Evolutionary conservation across 768 basidiomycete genomes (phyloP).

Genomic region (Lentinus tigrinus): DNA sequence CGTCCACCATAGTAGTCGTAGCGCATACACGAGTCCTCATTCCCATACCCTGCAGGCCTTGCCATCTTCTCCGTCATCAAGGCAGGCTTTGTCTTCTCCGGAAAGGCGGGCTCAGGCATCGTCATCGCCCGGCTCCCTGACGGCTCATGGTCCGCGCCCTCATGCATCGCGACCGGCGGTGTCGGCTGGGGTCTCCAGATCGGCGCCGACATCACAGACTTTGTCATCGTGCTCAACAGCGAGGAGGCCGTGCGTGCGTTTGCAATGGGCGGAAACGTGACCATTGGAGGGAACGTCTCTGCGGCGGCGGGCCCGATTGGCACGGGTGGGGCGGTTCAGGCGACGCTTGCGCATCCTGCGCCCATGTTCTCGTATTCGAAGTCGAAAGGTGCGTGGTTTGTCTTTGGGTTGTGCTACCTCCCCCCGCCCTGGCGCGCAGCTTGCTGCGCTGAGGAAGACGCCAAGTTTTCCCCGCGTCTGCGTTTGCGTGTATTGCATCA

Average conservation of each 20-base stretch:
- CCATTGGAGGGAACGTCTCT: constrained; percentile 86
- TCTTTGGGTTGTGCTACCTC: background rate
- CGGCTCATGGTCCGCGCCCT: constrained; percentile 96
- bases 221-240: constrained; percentile 95
- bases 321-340: constrained; percentile 87
- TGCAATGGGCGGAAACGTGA: constrained; percentile 93
- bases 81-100: constrained; percentile 93
- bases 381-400: constrained; percentile 69
- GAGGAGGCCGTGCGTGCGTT: constrained; percentile 96
- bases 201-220: constrained; percentile 93
- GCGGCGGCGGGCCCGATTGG: constrained; percentile 92
- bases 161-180: constrained; percentile 95
- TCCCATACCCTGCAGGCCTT: constrained; percentile 53
- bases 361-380: constrained; percentile 98
- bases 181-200: constrained; percentile 95
- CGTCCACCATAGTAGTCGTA: constrained; percentile 2
- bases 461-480: background rate
- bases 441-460: background rate
- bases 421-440: background rate
- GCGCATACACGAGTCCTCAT: background rate
- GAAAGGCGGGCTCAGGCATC: constrained; percentile 90
- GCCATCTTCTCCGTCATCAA: constrained; percentile 94
- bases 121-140: constrained; percentile 92
- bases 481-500: too few species aligned
- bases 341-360: constrained; percentile 86